Conservation (phyloP, 768 basidiomycete genomes). For the Naganishia onofrii region DNA sequence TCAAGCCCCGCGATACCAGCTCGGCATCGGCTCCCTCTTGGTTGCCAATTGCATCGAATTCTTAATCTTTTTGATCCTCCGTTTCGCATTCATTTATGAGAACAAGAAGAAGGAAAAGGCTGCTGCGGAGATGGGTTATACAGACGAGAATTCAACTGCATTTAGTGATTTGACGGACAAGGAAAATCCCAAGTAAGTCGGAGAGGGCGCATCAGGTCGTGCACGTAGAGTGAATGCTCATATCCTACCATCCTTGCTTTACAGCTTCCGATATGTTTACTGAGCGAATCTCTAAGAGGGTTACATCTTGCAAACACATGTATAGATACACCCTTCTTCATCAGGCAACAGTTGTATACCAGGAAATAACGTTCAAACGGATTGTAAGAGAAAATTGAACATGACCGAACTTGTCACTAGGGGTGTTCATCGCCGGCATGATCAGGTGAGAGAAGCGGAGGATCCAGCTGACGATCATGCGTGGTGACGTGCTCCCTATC, state of each 20-base stretch:
- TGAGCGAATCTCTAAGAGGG: constrained; percentile 14
- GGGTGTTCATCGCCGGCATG: too few relatives aligned
- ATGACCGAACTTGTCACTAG: background rate
- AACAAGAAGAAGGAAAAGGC: constrained; percentile 43
- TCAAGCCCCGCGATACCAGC: constrained; percentile 49
- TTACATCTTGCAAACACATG: background rate
- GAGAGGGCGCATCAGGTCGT: background rate
- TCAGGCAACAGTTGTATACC: background rate
- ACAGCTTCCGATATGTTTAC: constrained; percentile 34
- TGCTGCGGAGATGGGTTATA: constrained; percentile 13
- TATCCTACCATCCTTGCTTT: background rate
- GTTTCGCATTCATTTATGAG: constrained; percentile 43
- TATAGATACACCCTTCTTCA: background rate
- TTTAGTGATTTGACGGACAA: constrained; percentile 50
- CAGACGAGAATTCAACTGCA: constrained; percentile 39
- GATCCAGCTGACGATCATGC: too few relatives aligned
- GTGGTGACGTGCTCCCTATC: too few relatives aligned
- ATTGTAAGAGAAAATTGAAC: background rate
- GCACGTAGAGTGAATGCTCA: background rate
- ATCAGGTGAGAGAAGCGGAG: too few relatives aligned
- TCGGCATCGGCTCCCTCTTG: constrained; percentile 51
- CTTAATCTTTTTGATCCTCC: constrained; percentile 42
- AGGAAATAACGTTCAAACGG: background rate
- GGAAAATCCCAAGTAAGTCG: constrained; percentile 41
- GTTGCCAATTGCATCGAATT: constrained; percentile 47